These are phyloP conservation scores for Hortaea sp. DNA, from an alignment of 2,329 filamentous ascomycete genomes.

Conservation along the genomic window DNA sequence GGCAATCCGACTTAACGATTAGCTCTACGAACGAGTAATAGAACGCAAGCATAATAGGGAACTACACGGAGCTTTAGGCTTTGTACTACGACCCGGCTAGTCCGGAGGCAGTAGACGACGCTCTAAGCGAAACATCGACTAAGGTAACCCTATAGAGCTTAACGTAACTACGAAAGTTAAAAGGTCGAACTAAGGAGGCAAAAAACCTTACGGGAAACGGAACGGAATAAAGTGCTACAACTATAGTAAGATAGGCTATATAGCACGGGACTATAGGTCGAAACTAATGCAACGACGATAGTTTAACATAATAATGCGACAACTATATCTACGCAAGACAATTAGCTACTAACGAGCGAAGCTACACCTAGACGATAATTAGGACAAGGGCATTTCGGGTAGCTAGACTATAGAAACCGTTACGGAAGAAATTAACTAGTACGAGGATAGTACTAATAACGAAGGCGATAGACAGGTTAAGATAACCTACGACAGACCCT, in stretches of 20 bases:
- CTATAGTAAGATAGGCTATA: not conserved
- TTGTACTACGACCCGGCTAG: not conserved
- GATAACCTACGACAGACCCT: not conserved
- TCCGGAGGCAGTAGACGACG: not conserved
- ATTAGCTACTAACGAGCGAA: not conserved
- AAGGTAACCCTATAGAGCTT: not conserved
- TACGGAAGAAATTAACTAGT: not conserved
- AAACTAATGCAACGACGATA: not conserved
- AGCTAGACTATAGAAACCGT: not conserved
- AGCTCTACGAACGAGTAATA: not conserved
- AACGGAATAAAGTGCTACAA: not conserved
- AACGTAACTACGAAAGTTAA: not conserved
- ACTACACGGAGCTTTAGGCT: not conserved
- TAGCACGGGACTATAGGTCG: not conserved
- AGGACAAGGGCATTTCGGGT: not conserved
- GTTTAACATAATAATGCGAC: not conserved
- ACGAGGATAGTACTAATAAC: not conserved
- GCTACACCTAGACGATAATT: not conserved
- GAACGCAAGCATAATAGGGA: not conserved
- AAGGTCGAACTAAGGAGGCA: not conserved
- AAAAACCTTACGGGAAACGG: not conserved
- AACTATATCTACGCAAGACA: not conserved
- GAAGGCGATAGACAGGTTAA: not conserved
- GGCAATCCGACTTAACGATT: not conserved
- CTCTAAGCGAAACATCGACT: not conserved